Conservation (phyloP, 106 monocot species). For the Acorus gramineus region DNA sequence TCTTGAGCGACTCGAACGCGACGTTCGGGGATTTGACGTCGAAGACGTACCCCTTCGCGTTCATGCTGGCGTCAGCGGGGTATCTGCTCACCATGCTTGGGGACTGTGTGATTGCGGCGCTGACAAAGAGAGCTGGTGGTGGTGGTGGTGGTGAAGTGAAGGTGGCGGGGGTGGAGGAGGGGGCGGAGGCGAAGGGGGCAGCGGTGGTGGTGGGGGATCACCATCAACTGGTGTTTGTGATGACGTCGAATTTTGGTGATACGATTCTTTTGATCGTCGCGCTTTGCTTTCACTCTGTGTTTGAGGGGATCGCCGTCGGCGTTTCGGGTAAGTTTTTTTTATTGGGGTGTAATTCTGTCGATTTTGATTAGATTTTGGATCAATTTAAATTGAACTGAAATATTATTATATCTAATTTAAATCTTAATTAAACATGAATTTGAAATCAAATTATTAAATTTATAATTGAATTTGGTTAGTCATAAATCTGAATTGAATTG, state of each 20-base stretch:
- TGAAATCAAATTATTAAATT: too few relatives aligned
- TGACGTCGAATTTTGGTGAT: conserved; percentile 37
- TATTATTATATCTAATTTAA: too few relatives aligned
- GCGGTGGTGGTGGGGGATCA: background rate
- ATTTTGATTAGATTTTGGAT: too few relatives aligned
- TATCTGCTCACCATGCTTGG: conserved; percentile 51
- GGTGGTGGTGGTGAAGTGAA: background rate
- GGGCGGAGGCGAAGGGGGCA: conserved; percentile 1
- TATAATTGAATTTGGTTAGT: too few relatives aligned
- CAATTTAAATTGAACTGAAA: too few relatives aligned
- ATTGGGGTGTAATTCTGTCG: too few relatives aligned
- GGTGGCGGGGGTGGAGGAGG: conserved; percentile 7
- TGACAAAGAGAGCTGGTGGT: conserved; percentile 11
- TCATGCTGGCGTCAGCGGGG: conserved; percentile 50
- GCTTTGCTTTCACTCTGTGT: conserved; percentile 66
- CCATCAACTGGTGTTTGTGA: conserved; percentile 17
- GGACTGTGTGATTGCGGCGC: conserved; percentile 18
- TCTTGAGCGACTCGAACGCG: conserved; percentile 37
- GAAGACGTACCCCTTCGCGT: conserved; percentile 49
- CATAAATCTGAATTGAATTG: too few relatives aligned
- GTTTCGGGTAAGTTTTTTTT: conserved; percentile 27
- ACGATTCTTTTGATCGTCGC: conserved; percentile 49
- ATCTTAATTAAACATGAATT: too few relatives aligned
- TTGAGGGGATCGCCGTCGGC: conserved; percentile 67
- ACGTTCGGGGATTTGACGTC: conserved; percentile 24